Conservation (phyloP, 139 green algal genomes). For the Volvox africanus region DNA sequence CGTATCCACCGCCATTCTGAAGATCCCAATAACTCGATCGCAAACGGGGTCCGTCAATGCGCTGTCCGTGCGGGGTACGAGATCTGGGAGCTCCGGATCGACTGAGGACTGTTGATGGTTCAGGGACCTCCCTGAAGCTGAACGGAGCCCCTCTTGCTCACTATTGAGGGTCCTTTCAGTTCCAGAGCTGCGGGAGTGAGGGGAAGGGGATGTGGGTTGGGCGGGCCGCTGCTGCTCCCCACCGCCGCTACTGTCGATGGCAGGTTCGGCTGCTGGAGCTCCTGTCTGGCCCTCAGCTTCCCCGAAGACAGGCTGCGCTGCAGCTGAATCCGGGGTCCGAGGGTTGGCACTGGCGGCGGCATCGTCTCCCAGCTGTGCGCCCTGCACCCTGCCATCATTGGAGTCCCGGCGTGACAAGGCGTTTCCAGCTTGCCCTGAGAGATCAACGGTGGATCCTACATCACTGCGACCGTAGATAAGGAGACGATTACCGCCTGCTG, state of each 20-base stretch:
- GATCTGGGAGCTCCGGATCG: constrained; percentile 39
- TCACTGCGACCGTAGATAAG: constrained; percentile 33
- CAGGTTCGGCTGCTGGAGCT: neutral
- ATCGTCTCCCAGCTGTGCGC: neutral
- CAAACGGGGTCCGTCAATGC: constrained; percentile 51
- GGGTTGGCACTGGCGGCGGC: too few relatives aligned
- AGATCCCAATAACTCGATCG: constrained; percentile 43
- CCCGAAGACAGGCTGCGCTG: neutral
- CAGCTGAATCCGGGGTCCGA: neutral
- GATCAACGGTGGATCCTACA: constrained; percentile 5
- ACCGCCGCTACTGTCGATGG: neutral
- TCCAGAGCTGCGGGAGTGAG: too few relatives aligned
- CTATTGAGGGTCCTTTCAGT: too few relatives aligned
- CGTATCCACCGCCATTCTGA: constrained; percentile 80
- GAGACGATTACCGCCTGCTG: constrained; percentile 12
- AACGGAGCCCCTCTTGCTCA: too few relatives aligned
- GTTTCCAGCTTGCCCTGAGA: neutral
- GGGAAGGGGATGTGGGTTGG: neutral
- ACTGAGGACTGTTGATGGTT: neutral
- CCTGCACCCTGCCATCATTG: neutral
- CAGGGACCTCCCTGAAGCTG: too few relatives aligned
- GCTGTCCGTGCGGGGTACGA: constrained; percentile 50
- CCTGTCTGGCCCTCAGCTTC: neutral
- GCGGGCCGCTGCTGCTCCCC: neutral
- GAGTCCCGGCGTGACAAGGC: neutral